These are phyloP conservation scores for Drosera spatulata DNA, from an alignment of 179 eudicot genomes.

Conservation along the genomic window DNA sequence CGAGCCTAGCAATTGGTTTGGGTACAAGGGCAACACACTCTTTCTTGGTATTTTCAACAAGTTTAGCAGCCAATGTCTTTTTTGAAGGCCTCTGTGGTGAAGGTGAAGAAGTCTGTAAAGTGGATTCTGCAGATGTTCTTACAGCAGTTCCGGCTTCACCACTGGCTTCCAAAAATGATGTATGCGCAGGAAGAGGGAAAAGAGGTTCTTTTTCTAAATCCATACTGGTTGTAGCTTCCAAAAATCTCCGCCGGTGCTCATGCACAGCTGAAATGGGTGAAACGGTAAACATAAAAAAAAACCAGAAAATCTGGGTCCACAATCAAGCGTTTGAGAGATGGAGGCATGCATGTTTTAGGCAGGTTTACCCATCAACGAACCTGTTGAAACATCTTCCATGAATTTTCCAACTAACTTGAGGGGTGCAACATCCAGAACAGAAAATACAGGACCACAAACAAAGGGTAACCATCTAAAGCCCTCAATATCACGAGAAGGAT, in stretches of 20 bases:
- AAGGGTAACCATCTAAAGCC: conserved; percentile 42
- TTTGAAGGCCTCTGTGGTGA: conserved; percentile 34
- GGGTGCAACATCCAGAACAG: conserved; percentile 84
- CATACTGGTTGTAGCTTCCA: conserved; percentile 32
- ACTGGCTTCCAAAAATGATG: conserved; percentile 19
- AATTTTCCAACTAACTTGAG: conserved; percentile 58
- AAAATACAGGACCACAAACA: conserved; percentile 45
- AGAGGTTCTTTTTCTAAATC: conserved; percentile 52
- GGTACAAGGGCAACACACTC: conserved; percentile 84
- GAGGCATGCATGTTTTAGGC: background rate
- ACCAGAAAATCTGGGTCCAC: conserved; percentile 6
- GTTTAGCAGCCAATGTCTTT: conserved; percentile 77
- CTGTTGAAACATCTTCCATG: conserved; percentile 68
- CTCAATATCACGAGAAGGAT: conserved; percentile 21
- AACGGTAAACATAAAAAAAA: conserved; percentile 6
- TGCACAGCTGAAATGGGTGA: conserved; percentile 40
- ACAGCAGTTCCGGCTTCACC: conserved; percentile 23
- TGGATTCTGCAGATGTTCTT: conserved; percentile 8
- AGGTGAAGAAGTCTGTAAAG: conserved; percentile 13
- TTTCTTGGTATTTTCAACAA: conserved; percentile 72
- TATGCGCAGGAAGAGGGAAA: conserved; percentile 38
- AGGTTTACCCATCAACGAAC: conserved; percentile 27
- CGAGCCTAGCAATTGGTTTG: conserved; percentile 54
- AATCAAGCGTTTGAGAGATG: conserved; percentile 7
- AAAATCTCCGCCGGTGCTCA: conserved; percentile 40